Evolutionary conservation across 257 asterid genomes (phyloP).

Genomic region (Solanum ossicruentum): DNA sequence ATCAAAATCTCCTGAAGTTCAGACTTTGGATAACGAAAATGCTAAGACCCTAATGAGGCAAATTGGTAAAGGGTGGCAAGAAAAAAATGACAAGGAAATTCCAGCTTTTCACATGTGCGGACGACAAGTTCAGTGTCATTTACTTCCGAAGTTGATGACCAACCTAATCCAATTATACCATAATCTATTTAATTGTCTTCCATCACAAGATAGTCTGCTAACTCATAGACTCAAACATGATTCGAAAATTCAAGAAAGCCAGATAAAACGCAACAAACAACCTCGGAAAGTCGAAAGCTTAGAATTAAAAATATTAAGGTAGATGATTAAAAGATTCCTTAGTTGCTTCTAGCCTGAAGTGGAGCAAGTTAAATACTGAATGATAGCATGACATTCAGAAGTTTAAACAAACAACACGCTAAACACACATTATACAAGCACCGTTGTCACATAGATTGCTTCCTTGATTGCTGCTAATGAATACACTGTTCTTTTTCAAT

Average conservation of each 20-base stretch:
- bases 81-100: neutral
- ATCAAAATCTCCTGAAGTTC: neutral
- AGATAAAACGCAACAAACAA: neutral
- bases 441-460: neutral
- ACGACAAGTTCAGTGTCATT: neutral
- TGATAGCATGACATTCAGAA: neutral
- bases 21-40: neutral
- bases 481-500: neutral
- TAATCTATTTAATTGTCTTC: neutral
- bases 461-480: neutral
- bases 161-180: neutral
- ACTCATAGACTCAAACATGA: neutral
- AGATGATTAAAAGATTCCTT: neutral
- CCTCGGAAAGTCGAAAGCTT: neutral
- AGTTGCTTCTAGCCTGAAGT: neutral
- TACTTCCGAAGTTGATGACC: neutral
- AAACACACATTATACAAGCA: neutral
- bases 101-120: neutral
- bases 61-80: neutral
- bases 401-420: neutral
- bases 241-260: neutral
- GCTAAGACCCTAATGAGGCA: neutral
- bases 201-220: neutral
- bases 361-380: neutral
- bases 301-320: neutral